Evolutionary conservation across 495 filamentous ascomycete genomes (phyloP).

Genomic region (Sordaria brevicollis): DNA sequence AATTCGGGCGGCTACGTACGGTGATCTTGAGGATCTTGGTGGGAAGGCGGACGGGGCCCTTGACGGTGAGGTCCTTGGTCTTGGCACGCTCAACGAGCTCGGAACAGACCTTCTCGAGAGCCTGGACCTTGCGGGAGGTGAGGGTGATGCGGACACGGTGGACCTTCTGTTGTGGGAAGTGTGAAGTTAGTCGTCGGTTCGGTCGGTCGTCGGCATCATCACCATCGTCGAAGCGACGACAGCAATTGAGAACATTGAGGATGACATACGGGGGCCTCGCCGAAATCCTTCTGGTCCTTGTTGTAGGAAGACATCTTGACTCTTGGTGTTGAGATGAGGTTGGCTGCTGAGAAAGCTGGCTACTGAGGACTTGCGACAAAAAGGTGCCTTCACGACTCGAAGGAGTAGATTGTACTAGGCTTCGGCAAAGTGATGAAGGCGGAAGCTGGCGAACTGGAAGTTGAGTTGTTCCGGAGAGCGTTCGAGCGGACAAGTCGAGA

Average conservation of each 20-base stretch:
- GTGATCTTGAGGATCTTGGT: conserved; percentile 96
- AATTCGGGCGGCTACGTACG: conserved; percentile 17
- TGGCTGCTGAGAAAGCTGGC: conserved; percentile 2
- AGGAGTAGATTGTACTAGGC: conserved; percentile 30
- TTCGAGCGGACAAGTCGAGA: not conserved
- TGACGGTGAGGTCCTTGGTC: conserved; percentile 95
- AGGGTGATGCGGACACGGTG: conserved; percentile 99
- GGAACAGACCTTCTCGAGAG: conserved; percentile 96
- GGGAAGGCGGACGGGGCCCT: conserved; percentile 96
- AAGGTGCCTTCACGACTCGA: conserved; percentile 55
- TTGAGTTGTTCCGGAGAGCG: conserved; percentile 1
- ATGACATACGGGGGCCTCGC: conserved; percentile 30
- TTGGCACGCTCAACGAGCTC: conserved; percentile 98
- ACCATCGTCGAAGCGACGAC: not conserved
- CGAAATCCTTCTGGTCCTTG: conserved; percentile 92
- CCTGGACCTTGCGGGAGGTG: conserved; percentile 80
- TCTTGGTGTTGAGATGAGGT: conserved; percentile 19
- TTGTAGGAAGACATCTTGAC: conserved; percentile 78
- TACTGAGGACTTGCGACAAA: not conserved
- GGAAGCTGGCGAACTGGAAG: not conserved
- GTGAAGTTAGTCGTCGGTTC: conserved; percentile 1
- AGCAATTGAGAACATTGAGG: not conserved
- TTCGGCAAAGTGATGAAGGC: conserved; percentile 80
- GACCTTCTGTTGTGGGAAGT: conserved; percentile 53
- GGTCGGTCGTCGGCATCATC: not conserved